These are phyloP conservation scores for Santalum album DNA, from an alignment of 164 flowering plant species.

Conservation along the genomic window DNA sequence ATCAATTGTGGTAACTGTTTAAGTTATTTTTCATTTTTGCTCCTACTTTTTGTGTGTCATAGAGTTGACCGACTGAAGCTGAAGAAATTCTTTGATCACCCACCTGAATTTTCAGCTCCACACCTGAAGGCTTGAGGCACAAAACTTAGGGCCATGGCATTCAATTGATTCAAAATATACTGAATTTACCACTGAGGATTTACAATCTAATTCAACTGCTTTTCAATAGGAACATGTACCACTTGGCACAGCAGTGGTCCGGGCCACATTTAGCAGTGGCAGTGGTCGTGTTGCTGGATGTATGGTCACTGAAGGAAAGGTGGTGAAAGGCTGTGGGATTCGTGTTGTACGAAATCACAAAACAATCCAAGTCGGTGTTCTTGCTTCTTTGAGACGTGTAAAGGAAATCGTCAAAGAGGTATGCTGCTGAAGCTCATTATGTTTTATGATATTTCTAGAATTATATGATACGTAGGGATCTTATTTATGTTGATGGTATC, in stretches of 20 bases:
- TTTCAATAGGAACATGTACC: conserved; percentile 62
- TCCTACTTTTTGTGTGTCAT: too few species aligned
- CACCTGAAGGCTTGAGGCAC: neutral
- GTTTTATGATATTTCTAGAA: neutral
- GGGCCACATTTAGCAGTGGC: conserved; percentile 80
- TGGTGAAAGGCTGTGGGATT: conserved; percentile 68
- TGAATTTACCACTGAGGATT: conserved; percentile 1
- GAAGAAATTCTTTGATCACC: neutral
- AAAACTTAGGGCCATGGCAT: neutral
- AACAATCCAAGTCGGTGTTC: conserved; percentile 46
- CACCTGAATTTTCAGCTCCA: neutral
- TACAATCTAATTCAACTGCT: conserved; percentile 4
- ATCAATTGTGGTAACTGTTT: too few species aligned
- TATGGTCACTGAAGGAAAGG: conserved; percentile 81
- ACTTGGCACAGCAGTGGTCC: conserved; percentile 76
- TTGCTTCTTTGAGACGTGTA: conserved; percentile 73
- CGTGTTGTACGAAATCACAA: conserved; percentile 54
- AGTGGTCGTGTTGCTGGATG: conserved; percentile 97
- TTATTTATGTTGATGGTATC: too few species aligned
- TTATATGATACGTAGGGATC: neutral
- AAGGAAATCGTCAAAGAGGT: conserved; percentile 95
- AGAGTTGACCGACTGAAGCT: too few species aligned
- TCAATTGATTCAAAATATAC: neutral
- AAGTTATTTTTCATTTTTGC: too few species aligned
- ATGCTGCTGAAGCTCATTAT: conserved; percentile 3